Percentiles rank a stretch among this genome's conserved stretches.
phyloP scores from a whole-genome alignment of 228 moss, liverwort and hornwort genomes.

The Sphagnum fallax region DNA sequence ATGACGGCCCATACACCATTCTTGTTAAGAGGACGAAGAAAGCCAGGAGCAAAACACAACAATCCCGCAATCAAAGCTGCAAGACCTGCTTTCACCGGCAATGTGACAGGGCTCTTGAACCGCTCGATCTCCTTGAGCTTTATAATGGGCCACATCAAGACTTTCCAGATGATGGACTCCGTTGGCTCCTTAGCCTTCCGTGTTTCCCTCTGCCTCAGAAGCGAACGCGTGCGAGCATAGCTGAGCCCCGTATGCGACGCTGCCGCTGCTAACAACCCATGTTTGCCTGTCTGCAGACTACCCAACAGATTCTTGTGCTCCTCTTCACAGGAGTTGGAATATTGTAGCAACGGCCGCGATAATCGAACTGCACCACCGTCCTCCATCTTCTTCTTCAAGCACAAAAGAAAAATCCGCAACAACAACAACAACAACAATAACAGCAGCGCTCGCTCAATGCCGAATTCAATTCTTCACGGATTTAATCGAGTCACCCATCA shows the following conservation, averaged over 20 bases:
- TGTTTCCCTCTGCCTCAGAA: conserved; percentile 10
- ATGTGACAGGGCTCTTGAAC: conserved; percentile 8
- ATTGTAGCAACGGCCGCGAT: conserved; percentile 15
- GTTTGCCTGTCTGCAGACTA: conserved; percentile 19
- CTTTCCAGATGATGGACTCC: conserved; percentile 14
- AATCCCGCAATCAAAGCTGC: conserved; percentile 56
- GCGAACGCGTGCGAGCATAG: conserved; percentile 10
- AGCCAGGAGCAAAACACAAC: conserved; percentile 54
- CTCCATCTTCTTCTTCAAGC: neutral
- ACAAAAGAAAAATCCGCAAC: too few species aligned
- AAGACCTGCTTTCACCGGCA: conserved; percentile 65
- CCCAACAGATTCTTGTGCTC: conserved; percentile 15
- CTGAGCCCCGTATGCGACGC: conserved; percentile 18
- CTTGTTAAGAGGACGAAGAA: conserved; percentile 51
- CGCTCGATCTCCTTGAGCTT: conserved; percentile 17
- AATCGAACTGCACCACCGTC: conserved; percentile 4
- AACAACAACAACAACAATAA: too few species aligned
- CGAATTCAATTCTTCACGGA: too few species aligned
- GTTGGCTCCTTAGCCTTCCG: conserved; percentile 7
- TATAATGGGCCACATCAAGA: conserved; percentile 13
- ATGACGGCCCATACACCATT: conserved; percentile 75
- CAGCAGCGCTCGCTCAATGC: too few species aligned
- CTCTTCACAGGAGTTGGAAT: conserved; percentile 13
- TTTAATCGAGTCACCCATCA: too few species aligned
- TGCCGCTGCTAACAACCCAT: conserved; percentile 26